Percentiles rank a stretch among this genome's conserved stretches.
phyloP scores from a whole-genome alignment of 306 rosid species.

The apple (Malus domestica) region DNA sequence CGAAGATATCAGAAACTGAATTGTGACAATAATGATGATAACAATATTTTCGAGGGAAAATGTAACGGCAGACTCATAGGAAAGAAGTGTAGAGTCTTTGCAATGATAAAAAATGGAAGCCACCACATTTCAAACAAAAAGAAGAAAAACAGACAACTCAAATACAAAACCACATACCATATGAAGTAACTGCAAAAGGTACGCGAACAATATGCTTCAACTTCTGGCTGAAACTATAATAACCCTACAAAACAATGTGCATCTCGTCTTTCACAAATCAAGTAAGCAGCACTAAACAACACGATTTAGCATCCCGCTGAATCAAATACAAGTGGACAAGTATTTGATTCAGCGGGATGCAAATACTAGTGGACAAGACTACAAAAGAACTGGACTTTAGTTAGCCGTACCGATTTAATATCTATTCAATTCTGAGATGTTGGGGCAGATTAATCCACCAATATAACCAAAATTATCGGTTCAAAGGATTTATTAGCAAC shows the following conservation, averaged over 20 bases:
- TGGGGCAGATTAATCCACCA: neutral
- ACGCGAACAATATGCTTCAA: constrained; percentile 89
- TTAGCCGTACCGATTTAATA: neutral
- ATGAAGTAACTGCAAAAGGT: constrained; percentile 83
- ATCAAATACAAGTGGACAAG: neutral
- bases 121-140: constrained; percentile 1
- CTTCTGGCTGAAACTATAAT: constrained; percentile 99
- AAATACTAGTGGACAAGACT: neutral
- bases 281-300: neutral
- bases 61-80: neutral
- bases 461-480: neutral
- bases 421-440: neutral
- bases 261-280: neutral
- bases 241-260: constrained; percentile 53
- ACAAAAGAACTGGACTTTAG: neutral
- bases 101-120: neutral
- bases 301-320: constrained; percentile 2
- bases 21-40: neutral
- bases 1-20: constrained; percentile 10
- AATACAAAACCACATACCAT: constrained; percentile 52
- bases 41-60: neutral
- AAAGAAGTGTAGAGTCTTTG: neutral
- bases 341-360: too few species aligned
- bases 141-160: constrained; percentile 2
- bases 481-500: neutral